Percentiles rank a stretch among this genome's conserved stretches.
Evolutionary conservation across 2,329 filamentous ascomycete species (phyloP).

Genomic region (Zasmidium angulare): DNA sequence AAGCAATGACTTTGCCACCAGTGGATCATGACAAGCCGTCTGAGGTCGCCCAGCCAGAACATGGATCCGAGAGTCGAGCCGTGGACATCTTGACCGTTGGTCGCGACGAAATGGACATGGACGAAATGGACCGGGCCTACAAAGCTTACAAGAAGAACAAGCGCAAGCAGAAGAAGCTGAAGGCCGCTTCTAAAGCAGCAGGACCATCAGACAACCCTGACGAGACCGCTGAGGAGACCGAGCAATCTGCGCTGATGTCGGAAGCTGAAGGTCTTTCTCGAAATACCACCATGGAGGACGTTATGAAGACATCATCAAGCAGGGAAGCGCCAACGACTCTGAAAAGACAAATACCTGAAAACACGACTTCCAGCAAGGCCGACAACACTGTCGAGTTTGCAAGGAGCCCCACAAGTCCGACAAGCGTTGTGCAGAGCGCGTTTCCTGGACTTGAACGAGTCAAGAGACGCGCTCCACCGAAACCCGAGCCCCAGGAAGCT

Average conservation of each 20-base stretch:
- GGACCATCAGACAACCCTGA: constrained; percentile 20
- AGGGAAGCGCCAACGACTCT: not conserved
- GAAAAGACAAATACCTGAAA: not conserved
- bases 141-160: constrained; percentile 35
- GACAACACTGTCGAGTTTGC: not conserved
- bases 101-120: constrained; percentile 33
- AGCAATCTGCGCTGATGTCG: constrained; percentile 20
- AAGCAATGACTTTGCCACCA: not conserved
- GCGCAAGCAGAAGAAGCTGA: constrained; percentile 33
- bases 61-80: not conserved
- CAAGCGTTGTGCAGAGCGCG: constrained; percentile 23
- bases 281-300: constrained; percentile 2
- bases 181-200: constrained; percentile 19
- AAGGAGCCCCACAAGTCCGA: constrained; percentile 5
- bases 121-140: constrained; percentile 36
- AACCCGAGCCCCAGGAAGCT: not conserved
- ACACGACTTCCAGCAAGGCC: not conserved
- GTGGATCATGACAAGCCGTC: not conserved
- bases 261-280: constrained; percentile 16
- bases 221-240: constrained; percentile 38
- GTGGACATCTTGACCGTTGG: constrained; percentile 14
- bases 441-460: constrained; percentile 28
- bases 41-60: not conserved
- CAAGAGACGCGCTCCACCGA: constrained; percentile 22
- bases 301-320: not conserved